phyloP scores from a whole-genome alignment of 495 filamentous ascomycete species.

The Xylaria cubensis region DNA sequence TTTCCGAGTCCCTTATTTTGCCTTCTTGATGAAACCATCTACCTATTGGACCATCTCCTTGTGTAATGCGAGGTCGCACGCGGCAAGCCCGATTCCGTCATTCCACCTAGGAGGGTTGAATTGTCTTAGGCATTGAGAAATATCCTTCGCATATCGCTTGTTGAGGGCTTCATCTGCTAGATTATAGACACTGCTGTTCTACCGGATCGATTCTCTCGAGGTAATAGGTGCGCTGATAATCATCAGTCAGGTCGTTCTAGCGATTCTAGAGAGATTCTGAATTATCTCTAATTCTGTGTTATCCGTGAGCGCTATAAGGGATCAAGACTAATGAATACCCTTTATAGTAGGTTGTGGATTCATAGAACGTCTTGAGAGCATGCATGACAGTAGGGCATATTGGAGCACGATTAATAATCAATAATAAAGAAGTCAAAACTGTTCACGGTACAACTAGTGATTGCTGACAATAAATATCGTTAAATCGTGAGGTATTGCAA shows the following conservation, averaged over 20 bases:
- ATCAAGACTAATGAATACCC: background rate
- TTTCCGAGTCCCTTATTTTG: background rate
- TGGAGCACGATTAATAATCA: background rate
- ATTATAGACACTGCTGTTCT: background rate
- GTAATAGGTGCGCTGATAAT: background rate
- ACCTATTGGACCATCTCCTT: background rate
- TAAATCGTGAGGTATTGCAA: background rate
- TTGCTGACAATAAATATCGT: background rate
- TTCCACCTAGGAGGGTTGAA: background rate
- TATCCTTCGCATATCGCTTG: conserved; percentile 5
- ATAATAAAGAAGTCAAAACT: background rate
- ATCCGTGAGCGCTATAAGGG: background rate
- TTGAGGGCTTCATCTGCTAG: background rate
- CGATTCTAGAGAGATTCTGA: background rate
- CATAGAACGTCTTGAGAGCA: background rate
- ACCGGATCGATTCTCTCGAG: background rate
- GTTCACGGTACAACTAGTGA: background rate
- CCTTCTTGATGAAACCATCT: background rate
- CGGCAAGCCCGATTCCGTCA: background rate
- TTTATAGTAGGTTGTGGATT: background rate
- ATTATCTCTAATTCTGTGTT: background rate
- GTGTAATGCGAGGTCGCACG: background rate
- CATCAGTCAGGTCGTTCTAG: background rate
- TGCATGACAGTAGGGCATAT: background rate
- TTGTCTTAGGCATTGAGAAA: background rate